Evolutionary conservation across 148 eudicot species (phyloP), one percentile per base, ranked within the genome.

Genomic region (Rhododendron henanense): DNA sequence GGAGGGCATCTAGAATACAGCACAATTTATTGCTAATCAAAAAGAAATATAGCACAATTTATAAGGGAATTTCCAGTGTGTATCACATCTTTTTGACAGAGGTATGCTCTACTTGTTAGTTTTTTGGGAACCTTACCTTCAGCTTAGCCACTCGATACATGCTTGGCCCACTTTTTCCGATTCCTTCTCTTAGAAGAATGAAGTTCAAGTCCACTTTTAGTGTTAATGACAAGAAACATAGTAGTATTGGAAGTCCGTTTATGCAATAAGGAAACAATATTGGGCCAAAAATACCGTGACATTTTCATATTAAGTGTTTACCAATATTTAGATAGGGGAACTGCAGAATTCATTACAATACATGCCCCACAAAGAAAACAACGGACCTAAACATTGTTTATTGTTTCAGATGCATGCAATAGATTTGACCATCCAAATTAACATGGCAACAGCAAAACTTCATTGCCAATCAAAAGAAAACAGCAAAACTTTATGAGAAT

Each of bases 21-120:
- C 57, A 48, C 80, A 41, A 44, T 63, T 63, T 63, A 44, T 15
- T 5, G 21, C 61, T 4, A 1, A 55, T 55, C 55, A 13, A 55
- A 55, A 55, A 55, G 19, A 55, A 15, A 59, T 77, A 35, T 16
- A 51, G 75, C 57, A n/a, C 50, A 63, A 83, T n/a, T 41, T 63
- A 44, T 41, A 16, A 82, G 47, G 33, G 51, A 41, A 2, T 63
- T 41, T 63, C 39, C 10, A 21, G 74, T 82, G n/a, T 83, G 37
- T 65, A 44, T 83, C 47, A 83, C 53, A 41, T 82, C 71, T 74
- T 51, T 84, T 74, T 9, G 28, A 84, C 55, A 73, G 48, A 84
- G 80, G 55, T 8, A 16, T 31, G 55, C 53, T 45, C 55, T 67
- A 83, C 25, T 69, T 84, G 74, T 39, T 71, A 74, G 18, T 55